Evolutionary conservation across 768 basidiomycete species (phyloP).

Genomic region (Gyrodon lividus): DNA sequence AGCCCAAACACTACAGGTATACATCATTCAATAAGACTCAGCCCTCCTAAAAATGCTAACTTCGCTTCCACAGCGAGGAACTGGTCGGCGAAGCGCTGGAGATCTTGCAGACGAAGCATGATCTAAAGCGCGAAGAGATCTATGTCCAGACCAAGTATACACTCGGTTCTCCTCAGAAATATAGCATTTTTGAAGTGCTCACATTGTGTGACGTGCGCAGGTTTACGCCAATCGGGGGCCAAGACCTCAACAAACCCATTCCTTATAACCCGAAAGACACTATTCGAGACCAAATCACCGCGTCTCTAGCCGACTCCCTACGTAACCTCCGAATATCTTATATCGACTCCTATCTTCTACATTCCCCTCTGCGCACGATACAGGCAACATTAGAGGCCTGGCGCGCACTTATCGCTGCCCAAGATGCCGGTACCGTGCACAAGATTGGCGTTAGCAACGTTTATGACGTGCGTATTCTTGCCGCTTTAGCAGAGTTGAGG

Average conservation of each 20-base stretch:
- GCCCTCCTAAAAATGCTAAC: neutral
- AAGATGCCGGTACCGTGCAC: conserved; percentile 62
- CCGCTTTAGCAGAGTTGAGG: conserved; percentile 49
- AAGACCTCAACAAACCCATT: conserved; percentile 65
- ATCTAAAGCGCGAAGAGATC: conserved; percentile 64
- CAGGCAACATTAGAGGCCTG: conserved; percentile 70
- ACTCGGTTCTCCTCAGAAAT: conserved; percentile 1
- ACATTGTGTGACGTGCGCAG: conserved; percentile 35
- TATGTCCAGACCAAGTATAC: conserved; percentile 79
- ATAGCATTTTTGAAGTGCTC: neutral
- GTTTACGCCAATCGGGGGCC: conserved; percentile 72
- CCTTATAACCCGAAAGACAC: conserved; percentile 63
- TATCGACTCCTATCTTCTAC: conserved; percentile 77
- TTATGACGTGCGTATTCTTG: conserved; percentile 60
- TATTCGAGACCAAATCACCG: conserved; percentile 56
- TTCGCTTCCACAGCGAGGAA: conserved; percentile 56
- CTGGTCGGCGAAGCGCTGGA: conserved; percentile 75
- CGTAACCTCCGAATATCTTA: conserved; percentile 68
- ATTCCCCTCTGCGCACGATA: conserved; percentile 64
- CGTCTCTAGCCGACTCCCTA: conserved; percentile 65
- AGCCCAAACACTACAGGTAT: conserved; percentile 72
- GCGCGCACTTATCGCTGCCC: conserved; percentile 56
- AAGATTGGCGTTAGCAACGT: conserved; percentile 77
- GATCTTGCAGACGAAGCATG: conserved; percentile 53
- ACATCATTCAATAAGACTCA: conserved; percentile 4